Percentiles rank a stretch among this genome's conserved stretches.
Conservation (phyloP, 257 asterid genomes). For the Knoxia roxburghii region DNA sequence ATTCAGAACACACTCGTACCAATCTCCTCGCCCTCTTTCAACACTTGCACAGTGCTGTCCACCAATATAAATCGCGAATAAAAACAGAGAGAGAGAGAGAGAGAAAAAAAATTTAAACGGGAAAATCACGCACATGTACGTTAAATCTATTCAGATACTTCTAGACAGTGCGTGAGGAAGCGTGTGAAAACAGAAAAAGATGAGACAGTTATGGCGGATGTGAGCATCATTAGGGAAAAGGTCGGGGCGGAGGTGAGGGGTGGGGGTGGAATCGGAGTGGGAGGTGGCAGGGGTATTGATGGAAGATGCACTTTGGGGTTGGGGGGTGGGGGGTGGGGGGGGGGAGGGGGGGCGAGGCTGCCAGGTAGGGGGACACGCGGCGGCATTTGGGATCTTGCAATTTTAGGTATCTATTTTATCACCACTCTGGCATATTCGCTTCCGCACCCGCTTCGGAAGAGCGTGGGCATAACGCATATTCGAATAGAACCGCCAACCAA, state of each 20-base stretch:
- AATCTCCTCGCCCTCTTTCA: conserved; percentile 8
- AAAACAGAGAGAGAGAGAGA: not conserved
- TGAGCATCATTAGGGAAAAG: conserved; percentile 4
- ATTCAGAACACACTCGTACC: conserved; percentile 5
- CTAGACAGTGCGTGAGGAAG: not conserved
- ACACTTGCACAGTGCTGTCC: not conserved
- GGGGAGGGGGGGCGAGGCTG: conserved; percentile 4
- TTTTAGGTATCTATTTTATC: conserved; percentile 9
- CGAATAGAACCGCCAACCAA: not conserved
- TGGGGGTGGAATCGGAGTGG: not conserved
- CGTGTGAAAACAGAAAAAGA: not conserved
- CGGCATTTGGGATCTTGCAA: conserved; percentile 1
- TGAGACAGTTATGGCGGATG: not conserved
- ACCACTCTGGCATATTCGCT: conserved; percentile 11
- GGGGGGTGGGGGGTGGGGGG: conserved; percentile 4
- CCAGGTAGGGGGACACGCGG: conserved; percentile 17
- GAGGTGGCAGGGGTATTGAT: not conserved
- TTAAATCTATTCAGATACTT: not conserved
- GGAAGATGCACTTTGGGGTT: conserved; percentile 2
- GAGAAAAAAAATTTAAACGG: not conserved
- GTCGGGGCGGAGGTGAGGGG: not conserved
- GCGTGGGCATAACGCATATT: not conserved
- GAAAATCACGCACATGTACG: conserved; percentile 1
- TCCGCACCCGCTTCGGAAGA: not conserved
- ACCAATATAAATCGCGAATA: not conserved